phyloP scores from a whole-genome alignment of 2,329 filamentous ascomycete genomes.

The Botrytis galanthina region DNA sequence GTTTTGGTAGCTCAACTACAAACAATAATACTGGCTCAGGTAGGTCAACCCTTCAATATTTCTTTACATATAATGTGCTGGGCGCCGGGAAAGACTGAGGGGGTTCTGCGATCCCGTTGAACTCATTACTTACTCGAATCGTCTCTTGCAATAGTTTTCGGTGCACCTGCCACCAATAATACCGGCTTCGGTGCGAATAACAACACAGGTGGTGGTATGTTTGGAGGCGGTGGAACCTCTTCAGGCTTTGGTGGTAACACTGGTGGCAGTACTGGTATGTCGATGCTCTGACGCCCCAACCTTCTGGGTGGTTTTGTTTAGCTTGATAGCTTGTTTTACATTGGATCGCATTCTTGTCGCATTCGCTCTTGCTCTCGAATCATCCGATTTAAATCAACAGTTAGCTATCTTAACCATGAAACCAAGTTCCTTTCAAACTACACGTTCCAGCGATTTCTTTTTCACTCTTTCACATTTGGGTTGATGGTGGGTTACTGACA shows the following conservation, averaged over 20 bases:
- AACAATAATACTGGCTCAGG: slow-evolving; percentile 36
- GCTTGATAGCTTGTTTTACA: slow-evolving; percentile 23
- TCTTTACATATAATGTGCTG: slow-evolving; percentile 1
- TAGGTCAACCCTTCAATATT: slow-evolving; percentile 33
- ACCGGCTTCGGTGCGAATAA: slow-evolving; percentile 43
- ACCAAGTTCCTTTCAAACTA: background rate
- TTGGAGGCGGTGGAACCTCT: slow-evolving; percentile 36
- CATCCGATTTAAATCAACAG: background rate
- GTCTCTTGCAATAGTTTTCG: slow-evolving; percentile 43
- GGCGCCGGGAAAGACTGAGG: background rate
- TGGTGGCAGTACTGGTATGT: slow-evolving; percentile 41
- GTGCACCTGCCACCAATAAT: slow-evolving; percentile 38
- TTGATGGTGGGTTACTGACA: slow-evolving; percentile 26
- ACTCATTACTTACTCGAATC: slow-evolving; percentile 39
- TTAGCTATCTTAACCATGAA: background rate
- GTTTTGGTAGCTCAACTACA: slow-evolving; percentile 43
- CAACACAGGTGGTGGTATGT: slow-evolving; percentile 42
- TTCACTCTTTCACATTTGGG: background rate
- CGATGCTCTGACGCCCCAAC: slow-evolving; percentile 31
- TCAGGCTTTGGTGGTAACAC: slow-evolving; percentile 38
- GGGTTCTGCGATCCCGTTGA: slow-evolving; percentile 25
- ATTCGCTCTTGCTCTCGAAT: slow-evolving; percentile 15
- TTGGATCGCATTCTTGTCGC: slow-evolving; percentile 20
- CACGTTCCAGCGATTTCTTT: background rate
- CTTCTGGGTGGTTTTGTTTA: slow-evolving; percentile 28